A percentile compares a stretch with the other conserved stretches of the same genome.
These are phyloP conservation scores for Jaltomata sinuosa DNA, from an alignment of 257 asterid species.

Conservation along the genomic window DNA sequence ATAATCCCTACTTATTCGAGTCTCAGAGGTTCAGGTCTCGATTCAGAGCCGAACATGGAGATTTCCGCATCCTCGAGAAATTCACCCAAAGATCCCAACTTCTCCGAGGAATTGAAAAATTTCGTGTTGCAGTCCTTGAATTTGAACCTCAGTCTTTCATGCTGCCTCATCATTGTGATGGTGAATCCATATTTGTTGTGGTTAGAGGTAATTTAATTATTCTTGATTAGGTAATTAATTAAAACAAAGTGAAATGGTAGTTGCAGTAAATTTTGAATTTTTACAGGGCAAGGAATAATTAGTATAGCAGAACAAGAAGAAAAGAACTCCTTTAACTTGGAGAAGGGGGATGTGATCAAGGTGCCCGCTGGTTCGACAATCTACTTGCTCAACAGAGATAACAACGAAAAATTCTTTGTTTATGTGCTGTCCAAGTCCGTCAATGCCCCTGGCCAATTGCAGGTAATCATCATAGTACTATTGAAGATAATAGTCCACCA, in stretches of 20 bases:
- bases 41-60: conserved; percentile 19
- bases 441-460: conserved; percentile 23
- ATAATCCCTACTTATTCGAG: conserved; percentile 28
- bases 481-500: background rate
- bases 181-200: conserved; percentile 20
- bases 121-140: conserved; percentile 23
- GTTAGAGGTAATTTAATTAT: background rate
- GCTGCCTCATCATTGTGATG: conserved; percentile 38
- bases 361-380: conserved; percentile 29
- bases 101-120: conserved; percentile 28
- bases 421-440: conserved; percentile 25
- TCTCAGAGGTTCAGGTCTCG: conserved; percentile 14
- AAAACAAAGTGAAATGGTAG: background rate
- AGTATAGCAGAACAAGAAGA: conserved; percentile 5
- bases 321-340: conserved; percentile 20
- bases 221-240: background rate
- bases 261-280: background rate
- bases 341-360: conserved; percentile 25
- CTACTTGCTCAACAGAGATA: conserved; percentile 20
- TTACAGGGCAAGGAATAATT: conserved; percentile 24
- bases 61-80: conserved; percentile 23
- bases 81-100: conserved; percentile 26
- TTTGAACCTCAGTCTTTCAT: conserved; percentile 30
- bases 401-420: conserved; percentile 20
- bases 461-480: conserved; percentile 12